Conservation (phyloP, 805 yeast species). For the Cyberlindnera suaveolens region DNA sequence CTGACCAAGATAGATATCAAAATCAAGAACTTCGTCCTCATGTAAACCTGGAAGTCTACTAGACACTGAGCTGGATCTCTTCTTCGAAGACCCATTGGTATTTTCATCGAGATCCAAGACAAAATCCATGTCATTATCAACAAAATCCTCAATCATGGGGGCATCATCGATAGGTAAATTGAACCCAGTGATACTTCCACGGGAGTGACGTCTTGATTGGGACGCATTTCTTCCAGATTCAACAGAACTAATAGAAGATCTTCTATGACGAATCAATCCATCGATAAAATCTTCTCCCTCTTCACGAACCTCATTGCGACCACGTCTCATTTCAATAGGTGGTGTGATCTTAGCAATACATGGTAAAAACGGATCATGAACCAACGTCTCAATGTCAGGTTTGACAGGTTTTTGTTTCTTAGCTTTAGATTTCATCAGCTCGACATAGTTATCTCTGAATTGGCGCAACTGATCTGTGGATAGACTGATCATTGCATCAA, state of each 20-base stretch:
- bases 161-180: slow-evolving; percentile 9
- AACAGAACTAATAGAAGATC: slow-evolving; percentile 18
- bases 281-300: slow-evolving; percentile 15
- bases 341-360: neutral
- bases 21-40: slow-evolving; percentile 11
- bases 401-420: neutral
- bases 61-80: slow-evolving; percentile 14
- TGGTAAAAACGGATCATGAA: neutral
- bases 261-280: slow-evolving; percentile 19
- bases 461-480: slow-evolving; percentile 19
- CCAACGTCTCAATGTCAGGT: neutral
- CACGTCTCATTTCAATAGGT: slow-evolving; percentile 5
- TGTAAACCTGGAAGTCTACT: slow-evolving; percentile 11
- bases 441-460: slow-evolving; percentile 20
- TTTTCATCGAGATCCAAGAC: slow-evolving; percentile 2
- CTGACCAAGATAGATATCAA: slow-evolving; percentile 1
- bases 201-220: slow-evolving; percentile 18
- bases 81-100: slow-evolving; percentile 6
- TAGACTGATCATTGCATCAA: slow-evolving; percentile 16
- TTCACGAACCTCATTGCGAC: slow-evolving; percentile 11
- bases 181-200: slow-evolving; percentile 19
- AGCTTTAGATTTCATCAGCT: slow-evolving; percentile 7
- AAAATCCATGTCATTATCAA: slow-evolving; percentile 3
- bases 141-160: neutral
- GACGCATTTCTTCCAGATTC: slow-evolving; percentile 22